These are phyloP conservation scores for Melaleuca quinquenervia DNA, from an alignment of 345 rosid species.

Conservation along the genomic window DNA sequence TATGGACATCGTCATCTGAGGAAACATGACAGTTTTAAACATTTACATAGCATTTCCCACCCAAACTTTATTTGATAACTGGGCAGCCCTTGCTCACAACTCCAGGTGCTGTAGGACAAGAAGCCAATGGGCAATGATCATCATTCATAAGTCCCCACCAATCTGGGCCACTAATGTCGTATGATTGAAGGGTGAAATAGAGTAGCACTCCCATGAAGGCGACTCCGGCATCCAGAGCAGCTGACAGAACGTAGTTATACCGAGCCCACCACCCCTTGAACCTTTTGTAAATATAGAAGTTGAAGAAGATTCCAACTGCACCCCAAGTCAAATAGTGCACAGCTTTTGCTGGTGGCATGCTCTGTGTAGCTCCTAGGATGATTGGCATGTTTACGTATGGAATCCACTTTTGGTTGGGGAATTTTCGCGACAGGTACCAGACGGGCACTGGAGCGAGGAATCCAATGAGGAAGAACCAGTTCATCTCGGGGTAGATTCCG, in stretches of 20 bases:
- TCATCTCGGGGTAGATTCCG: conserved; percentile 49
- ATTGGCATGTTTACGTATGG: conserved; percentile 49
- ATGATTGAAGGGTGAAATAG: conserved; percentile 45
- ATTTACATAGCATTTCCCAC: background rate
- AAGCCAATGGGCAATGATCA: conserved; percentile 58
- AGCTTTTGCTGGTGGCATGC: conserved; percentile 57
- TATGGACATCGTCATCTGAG: background rate
- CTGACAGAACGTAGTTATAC: conserved; percentile 61
- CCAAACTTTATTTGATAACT: conserved; percentile 12
- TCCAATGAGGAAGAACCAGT: conserved; percentile 86
- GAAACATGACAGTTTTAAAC: background rate
- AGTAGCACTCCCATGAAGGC: conserved; percentile 58
- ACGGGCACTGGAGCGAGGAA: conserved; percentile 58
- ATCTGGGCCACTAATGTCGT: conserved; percentile 35
- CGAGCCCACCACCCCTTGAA: conserved; percentile 69
- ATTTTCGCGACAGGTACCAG: conserved; percentile 46
- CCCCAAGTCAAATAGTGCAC: conserved; percentile 54
- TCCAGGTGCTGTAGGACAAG: conserved; percentile 62
- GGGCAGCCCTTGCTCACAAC: conserved; percentile 43
- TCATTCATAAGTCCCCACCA: conserved; percentile 60
- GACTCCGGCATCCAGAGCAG: conserved; percentile 75
- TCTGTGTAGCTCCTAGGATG: conserved; percentile 26
- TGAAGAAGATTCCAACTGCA: conserved; percentile 58
- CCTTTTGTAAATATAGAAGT: conserved; percentile 43
- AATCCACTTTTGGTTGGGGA: conserved; percentile 62